These are phyloP conservation scores for Begonia fuchsioides DNA, from an alignment of 306 rosid species.

Conservation along the genomic window DNA sequence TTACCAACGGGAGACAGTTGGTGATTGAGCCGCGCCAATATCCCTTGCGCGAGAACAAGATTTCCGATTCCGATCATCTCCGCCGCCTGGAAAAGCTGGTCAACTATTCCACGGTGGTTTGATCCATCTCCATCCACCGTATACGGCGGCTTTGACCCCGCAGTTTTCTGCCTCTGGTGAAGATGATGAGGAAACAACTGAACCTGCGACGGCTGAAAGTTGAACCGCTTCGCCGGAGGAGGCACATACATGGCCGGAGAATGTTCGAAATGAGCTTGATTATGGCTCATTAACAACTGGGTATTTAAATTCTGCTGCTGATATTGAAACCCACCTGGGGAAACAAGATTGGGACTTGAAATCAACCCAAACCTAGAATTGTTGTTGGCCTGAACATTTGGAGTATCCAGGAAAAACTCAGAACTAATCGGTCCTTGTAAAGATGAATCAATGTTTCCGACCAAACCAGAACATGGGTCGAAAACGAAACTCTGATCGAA, in stretches of 20 bases:
- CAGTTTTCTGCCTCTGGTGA: constrained; percentile 38
- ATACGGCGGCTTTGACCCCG: constrained; percentile 36
- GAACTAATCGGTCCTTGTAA: constrained; percentile 20
- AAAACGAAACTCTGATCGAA: constrained; percentile 48
- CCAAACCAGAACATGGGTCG: constrained; percentile 25
- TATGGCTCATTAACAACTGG: constrained; percentile 39
- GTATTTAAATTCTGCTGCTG: constrained; percentile 34
- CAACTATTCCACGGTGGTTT: constrained; percentile 39
- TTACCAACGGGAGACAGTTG: constrained; percentile 82
- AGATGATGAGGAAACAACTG: constrained; percentile 48
- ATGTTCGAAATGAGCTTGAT: constrained; percentile 38
- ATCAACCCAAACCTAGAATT: constrained; percentile 14
- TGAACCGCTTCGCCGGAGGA: constrained; percentile 46
- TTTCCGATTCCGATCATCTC: constrained; percentile 77
- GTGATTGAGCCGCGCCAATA: constrained; percentile 99
- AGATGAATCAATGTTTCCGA: constrained; percentile 24
- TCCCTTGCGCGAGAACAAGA: constrained; percentile 92
- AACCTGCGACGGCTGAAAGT: constrained; percentile 33
- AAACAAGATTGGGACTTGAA: constrained; percentile 11
- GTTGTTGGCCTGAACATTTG: constrained; percentile 14
- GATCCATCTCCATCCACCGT: constrained; percentile 41
- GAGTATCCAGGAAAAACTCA: constrained; percentile 26
- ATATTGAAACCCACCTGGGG: constrained; percentile 31
- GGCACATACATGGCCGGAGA: constrained; percentile 50
- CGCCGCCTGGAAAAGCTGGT: constrained; percentile 65